Base-by-base conservation (phyloP, 2,329 filamentous ascomycete species). In the Thermothelomyces thermophilus region DNA sequence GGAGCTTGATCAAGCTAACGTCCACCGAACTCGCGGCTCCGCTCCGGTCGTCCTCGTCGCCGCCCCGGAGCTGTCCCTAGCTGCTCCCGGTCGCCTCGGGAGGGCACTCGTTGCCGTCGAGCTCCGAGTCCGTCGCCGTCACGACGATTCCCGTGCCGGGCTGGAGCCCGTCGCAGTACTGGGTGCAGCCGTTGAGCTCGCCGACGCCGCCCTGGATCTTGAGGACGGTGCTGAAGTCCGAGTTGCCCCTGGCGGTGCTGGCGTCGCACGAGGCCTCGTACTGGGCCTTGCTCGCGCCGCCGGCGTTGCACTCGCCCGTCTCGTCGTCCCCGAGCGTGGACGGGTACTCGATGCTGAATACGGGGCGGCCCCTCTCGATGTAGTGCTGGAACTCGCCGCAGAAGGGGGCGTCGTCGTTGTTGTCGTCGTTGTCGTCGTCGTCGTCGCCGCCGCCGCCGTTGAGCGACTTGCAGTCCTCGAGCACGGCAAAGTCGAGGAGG, bases 101-200 rank as follows among this genome's bases (percentile, higher is more conserved):
- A 34, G 48, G 48, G 22, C 48, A 50, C 7, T 8, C 5, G 2
- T 5, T 3, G 3, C 36, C 48, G 28, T 50, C 48, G n/a, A 36
- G 9, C 8, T 46, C 30, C 2, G 48, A 16, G 8, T 46, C 31
- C 20, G 48, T 50, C 9, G 36, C 19, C 28, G 48, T 41, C 10
- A 40, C 37, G 8, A 46, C 42, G 2, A 50, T 36, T 2, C 41
- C 48, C 20, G 30, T 46, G 13, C 31, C 37, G 1, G 41, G 35
- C 26, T 7, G 19, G 1, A 10, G 35, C n/a, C 26, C 48, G 9
- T 7, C 5, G 14, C 54, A 56, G n/a, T 56, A 56, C 52, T 56
- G 49, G n/a, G 54, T 56, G 34, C 54, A 56, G 4, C 50, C 50
- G 16, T 56, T 54, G 43, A 56, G 22, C 49, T 56, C 54, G n/a